Percentiles rank a stretch among this genome's conserved stretches.
phyloP scores from a whole-genome alignment of 306 rosid species.

The Cicer arietinum region DNA sequence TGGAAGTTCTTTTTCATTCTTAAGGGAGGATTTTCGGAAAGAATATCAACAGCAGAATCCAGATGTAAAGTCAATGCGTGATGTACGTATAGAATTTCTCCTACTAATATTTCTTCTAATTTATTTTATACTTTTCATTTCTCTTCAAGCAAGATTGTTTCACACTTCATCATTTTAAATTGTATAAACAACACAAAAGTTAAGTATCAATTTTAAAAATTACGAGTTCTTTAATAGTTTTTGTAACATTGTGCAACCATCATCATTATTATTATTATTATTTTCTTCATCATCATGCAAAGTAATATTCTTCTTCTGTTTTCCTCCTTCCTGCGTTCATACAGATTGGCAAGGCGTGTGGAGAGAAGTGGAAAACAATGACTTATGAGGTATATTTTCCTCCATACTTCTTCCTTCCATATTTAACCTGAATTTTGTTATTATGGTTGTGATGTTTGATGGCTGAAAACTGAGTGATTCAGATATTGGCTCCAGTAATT shows the following conservation, averaged over 20 bases:
- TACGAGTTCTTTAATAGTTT: constrained; percentile 7
- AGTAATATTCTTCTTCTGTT: constrained; percentile 31
- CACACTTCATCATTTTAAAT: constrained; percentile 27
- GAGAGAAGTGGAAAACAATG: constrained; percentile 98
- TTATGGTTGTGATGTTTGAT: constrained; percentile 31
- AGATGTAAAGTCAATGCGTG: constrained; percentile 83
- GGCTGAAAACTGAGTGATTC: constrained; percentile 30
- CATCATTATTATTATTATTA: background rate
- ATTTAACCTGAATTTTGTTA: constrained; percentile 30
- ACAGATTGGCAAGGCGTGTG: constrained; percentile 96
- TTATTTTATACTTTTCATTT: constrained; percentile 37
- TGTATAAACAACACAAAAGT: constrained; percentile 13
- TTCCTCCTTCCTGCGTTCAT: constrained; percentile 40
- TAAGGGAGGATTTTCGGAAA: constrained; percentile 93
- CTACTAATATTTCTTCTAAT: constrained; percentile 4
- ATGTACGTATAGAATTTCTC: constrained; percentile 56
- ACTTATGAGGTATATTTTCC: constrained; percentile 72
- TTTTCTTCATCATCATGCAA: background rate
- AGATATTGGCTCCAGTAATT: constrained; percentile 7
- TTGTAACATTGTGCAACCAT: constrained; percentile 21
- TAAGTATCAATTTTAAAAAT: background rate
- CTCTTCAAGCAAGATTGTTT: constrained; percentile 30
- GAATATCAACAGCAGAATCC: constrained; percentile 87
- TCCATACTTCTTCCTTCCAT: constrained; percentile 33
- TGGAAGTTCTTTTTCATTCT: constrained; percentile 46